Conservation (phyloP, 225 moss, liverwort and hornwort genomes). For the Bryum argenteum region DNA sequence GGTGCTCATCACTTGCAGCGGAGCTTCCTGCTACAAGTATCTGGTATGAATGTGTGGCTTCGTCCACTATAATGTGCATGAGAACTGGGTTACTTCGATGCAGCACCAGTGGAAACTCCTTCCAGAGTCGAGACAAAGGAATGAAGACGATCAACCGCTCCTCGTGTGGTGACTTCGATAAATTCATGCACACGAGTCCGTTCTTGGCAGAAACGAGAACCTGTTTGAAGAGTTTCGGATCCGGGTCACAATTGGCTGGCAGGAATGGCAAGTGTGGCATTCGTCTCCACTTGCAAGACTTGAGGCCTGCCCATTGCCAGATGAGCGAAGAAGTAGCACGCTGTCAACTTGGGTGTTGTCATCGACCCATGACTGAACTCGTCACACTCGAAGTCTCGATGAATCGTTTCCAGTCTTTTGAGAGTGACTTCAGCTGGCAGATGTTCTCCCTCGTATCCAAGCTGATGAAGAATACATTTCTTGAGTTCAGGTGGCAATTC, state of each 20-base stretch:
- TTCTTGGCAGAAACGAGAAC: not conserved
- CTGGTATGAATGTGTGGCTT: not conserved
- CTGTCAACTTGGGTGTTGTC: not conserved
- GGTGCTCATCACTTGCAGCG: not conserved
- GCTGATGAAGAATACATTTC: not conserved
- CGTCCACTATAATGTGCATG: slow-evolving; percentile 21
- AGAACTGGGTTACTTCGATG: slow-evolving; percentile 26
- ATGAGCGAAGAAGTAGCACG: no score
- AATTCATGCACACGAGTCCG: slow-evolving; percentile 25
- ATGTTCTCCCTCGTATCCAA: not conserved
- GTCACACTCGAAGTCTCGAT: not conserved
- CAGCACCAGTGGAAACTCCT: slow-evolving; percentile 20
- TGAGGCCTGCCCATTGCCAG: slow-evolving; percentile 19
- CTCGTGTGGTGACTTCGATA: not conserved
- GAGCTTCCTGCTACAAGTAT: slow-evolving; percentile 25
- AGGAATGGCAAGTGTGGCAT: not conserved
- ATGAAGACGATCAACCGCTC: slow-evolving; percentile 29
- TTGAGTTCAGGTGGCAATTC: not conserved
- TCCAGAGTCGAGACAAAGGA: not conserved
- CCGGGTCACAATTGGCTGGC: slow-evolving; percentile 17
- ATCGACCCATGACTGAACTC: not conserved
- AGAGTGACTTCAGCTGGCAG: not conserved
- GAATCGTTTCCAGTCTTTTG: not conserved
- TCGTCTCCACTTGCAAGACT: slow-evolving; percentile 2
- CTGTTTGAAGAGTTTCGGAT: slow-evolving; percentile 32